A percentile compares a stretch with the other conserved stretches of the same genome.
These are phyloP conservation scores for Fraxinus baroniana DNA, from an alignment of 305 asterid species.

Conservation along the genomic window DNA sequence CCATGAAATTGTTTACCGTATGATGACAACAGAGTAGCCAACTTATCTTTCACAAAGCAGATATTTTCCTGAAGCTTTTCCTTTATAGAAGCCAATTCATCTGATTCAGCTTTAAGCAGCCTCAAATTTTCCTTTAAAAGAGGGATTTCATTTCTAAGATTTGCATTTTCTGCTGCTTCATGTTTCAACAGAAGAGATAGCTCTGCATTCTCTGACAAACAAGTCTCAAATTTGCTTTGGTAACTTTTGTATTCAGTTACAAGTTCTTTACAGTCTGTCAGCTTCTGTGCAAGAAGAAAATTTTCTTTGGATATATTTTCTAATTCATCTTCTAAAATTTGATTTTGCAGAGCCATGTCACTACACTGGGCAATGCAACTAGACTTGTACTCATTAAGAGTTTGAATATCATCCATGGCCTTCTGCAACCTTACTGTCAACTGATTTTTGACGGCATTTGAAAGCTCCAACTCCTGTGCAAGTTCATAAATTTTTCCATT, in stretches of 20 bases:
- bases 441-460: slow-evolving; percentile 55
- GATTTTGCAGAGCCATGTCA: slow-evolving; percentile 70
- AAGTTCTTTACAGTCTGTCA: slow-evolving; percentile 49
- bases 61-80: slow-evolving; percentile 49
- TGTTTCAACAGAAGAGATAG: slow-evolving; percentile 54
- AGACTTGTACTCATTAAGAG: slow-evolving; percentile 60
- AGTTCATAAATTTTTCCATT: slow-evolving; percentile 49
- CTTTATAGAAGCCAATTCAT: slow-evolving; percentile 53
- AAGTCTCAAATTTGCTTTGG: slow-evolving; percentile 58
- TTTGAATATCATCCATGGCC: slow-evolving; percentile 58
- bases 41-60: slow-evolving; percentile 50
- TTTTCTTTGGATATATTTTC: slow-evolving; percentile 48
- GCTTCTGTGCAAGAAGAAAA: slow-evolving; percentile 55
- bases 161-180: slow-evolving; percentile 48
- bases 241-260: slow-evolving; percentile 38
- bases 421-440: slow-evolving; percentile 62
- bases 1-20: slow-evolving; percentile 34
- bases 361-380: slow-evolving; percentile 53
- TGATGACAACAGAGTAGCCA: slow-evolving; percentile 49
- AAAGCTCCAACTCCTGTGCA: slow-evolving; percentile 56
- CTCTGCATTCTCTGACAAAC: slow-evolving; percentile 64
- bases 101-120: slow-evolving; percentile 47
- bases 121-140: slow-evolving; percentile 46
- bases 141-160: slow-evolving; percentile 50
- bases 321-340: slow-evolving; percentile 61